Evolutionary conservation across 495 filamentous ascomycete species (phyloP), one percentile per base, ranked within the genome.

Genomic region (Terfezia boudieri): DNA sequence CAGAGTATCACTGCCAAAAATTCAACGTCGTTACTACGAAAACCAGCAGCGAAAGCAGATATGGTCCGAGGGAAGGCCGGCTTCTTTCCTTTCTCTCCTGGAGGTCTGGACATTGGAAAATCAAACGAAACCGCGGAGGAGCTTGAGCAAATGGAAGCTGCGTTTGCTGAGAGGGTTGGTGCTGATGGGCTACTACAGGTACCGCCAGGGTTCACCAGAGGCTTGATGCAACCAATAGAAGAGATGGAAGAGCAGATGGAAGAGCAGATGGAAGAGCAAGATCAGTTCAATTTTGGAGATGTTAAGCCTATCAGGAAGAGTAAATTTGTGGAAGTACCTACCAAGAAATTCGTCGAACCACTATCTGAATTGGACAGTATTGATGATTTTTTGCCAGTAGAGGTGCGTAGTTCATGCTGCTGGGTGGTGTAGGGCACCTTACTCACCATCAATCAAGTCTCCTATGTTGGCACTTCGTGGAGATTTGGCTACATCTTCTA

Each of bases 61-160:
- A 94, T 96, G 66, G 88, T 98, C 20, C 76, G 90, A n/a, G 90
- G 90, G 14, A 87, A 83, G 17, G 84, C 88, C 20, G 92, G 90
- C 0, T 96, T 94, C 70, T 90, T 94, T 57, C 90, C 90, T 4
- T 98, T 98, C 62, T 81, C 86, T 1, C 92, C 92, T 0, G 90
- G 92, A 49, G 90, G 90, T 5, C 65, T 95, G 37, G 90, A 96
- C 53, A 79, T 79, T 5, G 78, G 94, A n/a, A 80, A 88, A 62
- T 81, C 84, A 22, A 65, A 65, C 26, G 62, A 65, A 52, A 57
- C 58, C 12, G 59, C 62, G 12, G 62, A 65, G 46, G 63, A 62
- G 43, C 46, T 65, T 12, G 63, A 65, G 50, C 52, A 53, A 6
- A 50, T 55, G 35, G 63, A 65, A 49, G 46, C 46, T 6, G 53